phyloP scores from a whole-genome alignment of 345 rosid genomes.

The Toxicodendron radicans region DNA sequence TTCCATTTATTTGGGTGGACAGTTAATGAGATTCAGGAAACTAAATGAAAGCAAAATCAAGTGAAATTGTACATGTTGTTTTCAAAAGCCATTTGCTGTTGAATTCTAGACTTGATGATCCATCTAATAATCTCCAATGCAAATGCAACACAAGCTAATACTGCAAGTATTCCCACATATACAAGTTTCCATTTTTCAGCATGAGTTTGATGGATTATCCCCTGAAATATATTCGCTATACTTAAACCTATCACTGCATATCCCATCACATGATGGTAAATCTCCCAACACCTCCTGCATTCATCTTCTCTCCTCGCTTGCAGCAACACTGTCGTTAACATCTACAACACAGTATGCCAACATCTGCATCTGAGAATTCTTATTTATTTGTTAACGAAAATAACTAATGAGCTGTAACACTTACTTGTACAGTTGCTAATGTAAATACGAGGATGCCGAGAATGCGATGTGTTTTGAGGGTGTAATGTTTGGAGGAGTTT shows the following conservation, averaged over 20 bases:
- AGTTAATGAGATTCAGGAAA: neutral
- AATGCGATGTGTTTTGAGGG: conserved; percentile 29
- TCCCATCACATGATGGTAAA: conserved; percentile 29
- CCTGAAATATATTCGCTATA: conserved; percentile 31
- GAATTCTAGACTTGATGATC: conserved; percentile 24
- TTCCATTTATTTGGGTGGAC: neutral
- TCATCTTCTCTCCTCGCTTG: conserved; percentile 28
- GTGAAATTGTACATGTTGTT: conserved; percentile 4
- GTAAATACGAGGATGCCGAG: conserved; percentile 39
- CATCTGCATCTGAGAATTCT: no score
- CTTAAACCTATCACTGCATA: conserved; percentile 28
- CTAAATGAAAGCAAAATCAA: neutral
- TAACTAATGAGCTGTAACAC: neutral
- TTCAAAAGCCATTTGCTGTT: conserved; percentile 16
- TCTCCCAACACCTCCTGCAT: conserved; percentile 35
- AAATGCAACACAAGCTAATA: conserved; percentile 22
- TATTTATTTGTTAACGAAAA: no score
- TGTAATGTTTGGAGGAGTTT: conserved; percentile 26
- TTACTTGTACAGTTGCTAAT: conserved; percentile 40
- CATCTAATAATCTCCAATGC: conserved; percentile 35
- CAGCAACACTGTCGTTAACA: conserved; percentile 19
- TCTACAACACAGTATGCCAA: conserved; percentile 11
- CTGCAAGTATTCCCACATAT: conserved; percentile 34
- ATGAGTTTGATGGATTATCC: conserved; percentile 23
- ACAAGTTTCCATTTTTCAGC: conserved; percentile 38